A percentile compares a stretch with the other conserved stretches of the same genome.
Conservation (phyloP, 2,329 filamentous ascomycete species). For the Thelonectria olida region DNA sequence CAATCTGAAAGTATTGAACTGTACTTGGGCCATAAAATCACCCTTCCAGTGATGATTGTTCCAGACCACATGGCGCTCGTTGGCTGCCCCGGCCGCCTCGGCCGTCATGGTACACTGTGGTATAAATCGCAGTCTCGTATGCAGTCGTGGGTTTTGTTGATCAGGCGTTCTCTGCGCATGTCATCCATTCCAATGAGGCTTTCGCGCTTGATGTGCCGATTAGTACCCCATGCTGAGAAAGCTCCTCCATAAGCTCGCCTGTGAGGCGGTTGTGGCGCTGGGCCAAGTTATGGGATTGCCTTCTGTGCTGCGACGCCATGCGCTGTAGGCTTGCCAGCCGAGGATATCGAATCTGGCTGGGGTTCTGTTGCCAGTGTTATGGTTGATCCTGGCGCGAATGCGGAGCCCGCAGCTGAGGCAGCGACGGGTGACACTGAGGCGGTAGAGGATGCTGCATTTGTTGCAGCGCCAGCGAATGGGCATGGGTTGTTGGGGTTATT, state of each 20-base stretch:
- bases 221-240: too few relatives aligned
- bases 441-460: slow-evolving; percentile 40
- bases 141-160: slow-evolving; percentile 26
- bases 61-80: too few relatives aligned
- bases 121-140: slow-evolving; percentile 30
- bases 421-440: slow-evolving; percentile 46
- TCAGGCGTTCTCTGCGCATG: slow-evolving; percentile 10
- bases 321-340: slow-evolving; percentile 41
- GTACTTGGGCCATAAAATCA: too few relatives aligned
- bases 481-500: background rate
- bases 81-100: too few relatives aligned
- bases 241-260: too few relatives aligned
- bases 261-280: too few relatives aligned
- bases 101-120: too few relatives aligned
- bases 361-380: slow-evolving; percentile 25
- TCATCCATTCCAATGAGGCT: too few relatives aligned
- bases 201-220: too few relatives aligned
- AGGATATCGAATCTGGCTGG: slow-evolving; percentile 45
- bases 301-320: slow-evolving; percentile 45
- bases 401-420: slow-evolving; percentile 51
- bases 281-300: too few relatives aligned
- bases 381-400: slow-evolving; percentile 42
- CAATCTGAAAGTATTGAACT: too few relatives aligned
- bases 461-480: slow-evolving; percentile 46
- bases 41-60: too few relatives aligned